phyloP scores from a whole-genome alignment of 2,329 filamentous ascomycete genomes.

The Elsinoe australis region DNA sequence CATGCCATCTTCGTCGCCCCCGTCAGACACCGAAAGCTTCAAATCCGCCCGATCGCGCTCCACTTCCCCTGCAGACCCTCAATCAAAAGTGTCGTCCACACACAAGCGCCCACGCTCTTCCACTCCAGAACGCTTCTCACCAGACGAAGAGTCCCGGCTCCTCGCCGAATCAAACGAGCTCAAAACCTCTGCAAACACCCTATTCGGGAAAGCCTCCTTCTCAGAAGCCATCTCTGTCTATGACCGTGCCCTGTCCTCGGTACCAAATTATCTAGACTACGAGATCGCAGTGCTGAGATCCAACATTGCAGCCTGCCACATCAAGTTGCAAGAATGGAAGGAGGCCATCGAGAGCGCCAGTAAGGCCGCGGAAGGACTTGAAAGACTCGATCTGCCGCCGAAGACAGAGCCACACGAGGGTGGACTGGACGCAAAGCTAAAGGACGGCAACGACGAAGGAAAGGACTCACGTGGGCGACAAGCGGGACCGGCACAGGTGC shows the following conservation, averaged over 20 bases:
- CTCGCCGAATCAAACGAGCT: slow-evolving; percentile 62
- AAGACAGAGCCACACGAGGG: slow-evolving; percentile 23
- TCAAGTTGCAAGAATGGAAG: slow-evolving; percentile 81
- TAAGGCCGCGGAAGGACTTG: slow-evolving; percentile 63
- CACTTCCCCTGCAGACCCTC: not conserved
- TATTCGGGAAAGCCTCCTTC: slow-evolving; percentile 67
- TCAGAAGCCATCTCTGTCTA: slow-evolving; percentile 75
- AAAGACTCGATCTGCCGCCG: slow-evolving; percentile 45
- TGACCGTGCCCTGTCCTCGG: slow-evolving; percentile 67
- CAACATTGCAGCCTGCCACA: slow-evolving; percentile 81
- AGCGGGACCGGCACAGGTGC: slow-evolving; percentile 34
- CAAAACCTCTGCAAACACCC: slow-evolving; percentile 68
- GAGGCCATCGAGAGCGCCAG: slow-evolving; percentile 68
- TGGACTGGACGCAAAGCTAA: slow-evolving; percentile 22
- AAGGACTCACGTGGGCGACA: slow-evolving; percentile 25
- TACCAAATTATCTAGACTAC: slow-evolving; percentile 79
- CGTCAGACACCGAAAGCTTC: slow-evolving; percentile 19
- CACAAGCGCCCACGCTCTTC: not conserved
- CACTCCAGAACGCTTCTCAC: slow-evolving; percentile 29
- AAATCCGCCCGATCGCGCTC: slow-evolving; percentile 16
- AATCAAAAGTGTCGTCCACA: not conserved
- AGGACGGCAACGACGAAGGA: slow-evolving; percentile 17
- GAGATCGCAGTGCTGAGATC: slow-evolving; percentile 79
- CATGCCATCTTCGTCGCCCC: not conserved
- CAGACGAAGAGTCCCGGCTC: slow-evolving; percentile 47